Evolutionary conservation across 805 yeast genomes (phyloP), one percentile per base, ranked within the genome.

Genomic region (Suhomyces sp.): DNA sequence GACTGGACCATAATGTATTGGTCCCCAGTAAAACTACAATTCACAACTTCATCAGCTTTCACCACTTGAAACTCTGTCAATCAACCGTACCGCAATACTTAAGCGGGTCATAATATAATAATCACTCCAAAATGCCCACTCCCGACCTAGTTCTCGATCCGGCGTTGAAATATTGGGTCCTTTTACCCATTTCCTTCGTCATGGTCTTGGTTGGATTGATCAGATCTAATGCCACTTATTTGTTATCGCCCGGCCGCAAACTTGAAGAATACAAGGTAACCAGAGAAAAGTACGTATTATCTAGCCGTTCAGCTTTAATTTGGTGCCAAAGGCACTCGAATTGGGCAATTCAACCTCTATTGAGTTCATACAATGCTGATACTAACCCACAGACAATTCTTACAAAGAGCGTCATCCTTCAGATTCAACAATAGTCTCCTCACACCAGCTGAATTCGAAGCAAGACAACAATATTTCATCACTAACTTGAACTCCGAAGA

Each of bases 191-290:
- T 28, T 79, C 95, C 5, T 54, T 83, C 14, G 95, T 88, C 14
- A 88, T 93, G 95, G 81, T 93, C 8, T 61, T 90, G 38, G 88
- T 88, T 4, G 96, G 96, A 6, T 58, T 91, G 13, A 58, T 88
- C 18, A 72, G 96, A 37, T 81, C 84, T 35, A 78, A 81, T 50
- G 69, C 82, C 7, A 78, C 88, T 25, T 58, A 68, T 11, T 61
- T 88, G 17, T 63, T 88, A 6, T 73, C 76, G 29, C 77, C 87
- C 33, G 57, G 67, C 21, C 78, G 81, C 4, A 81, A 77, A 46
- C 63, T 74, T 14, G 75, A 69, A 19, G 70, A 75, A 11, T 64
- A 69, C 40, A 73, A 67, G 39, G 66, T 75, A 33, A 52, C 77
- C 16, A 40, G 56, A 33, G 88, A 87, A 51, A 74, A 71, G 50